Percentiles rank a stretch among this genome's conserved stretches.
Evolutionary conservation across 352 stramenopile genomes (phyloP).

Genomic region (Bremia lactucae): DNA sequence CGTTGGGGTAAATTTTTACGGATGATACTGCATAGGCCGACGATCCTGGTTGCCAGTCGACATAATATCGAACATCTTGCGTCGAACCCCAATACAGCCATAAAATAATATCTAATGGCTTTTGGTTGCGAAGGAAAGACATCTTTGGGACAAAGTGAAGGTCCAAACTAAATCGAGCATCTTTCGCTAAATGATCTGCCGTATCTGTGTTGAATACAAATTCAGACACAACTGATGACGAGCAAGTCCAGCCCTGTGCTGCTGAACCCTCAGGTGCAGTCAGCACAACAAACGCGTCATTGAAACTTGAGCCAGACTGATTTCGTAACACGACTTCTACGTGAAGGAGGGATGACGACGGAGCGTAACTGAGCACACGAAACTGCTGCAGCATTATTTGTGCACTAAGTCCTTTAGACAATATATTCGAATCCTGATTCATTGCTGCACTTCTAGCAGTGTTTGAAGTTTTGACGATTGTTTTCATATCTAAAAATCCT

Average conservation of each 20-base stretch:
- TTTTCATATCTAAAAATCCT: slow-evolving; percentile 18
- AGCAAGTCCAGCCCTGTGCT: slow-evolving; percentile 12
- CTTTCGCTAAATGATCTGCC: background rate
- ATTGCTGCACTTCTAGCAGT: background rate
- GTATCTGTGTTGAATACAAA: slow-evolving; percentile 3
- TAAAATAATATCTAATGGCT: slow-evolving; percentile 11
- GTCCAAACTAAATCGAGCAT: slow-evolving; percentile 16
- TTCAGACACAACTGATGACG: slow-evolving; percentile 12
- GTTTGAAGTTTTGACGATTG: slow-evolving; percentile 10
- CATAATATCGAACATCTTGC: background rate
- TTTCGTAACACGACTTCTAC: slow-evolving; percentile 25
- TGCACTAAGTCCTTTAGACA: slow-evolving; percentile 1
- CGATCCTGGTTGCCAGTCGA: slow-evolving; percentile 1
- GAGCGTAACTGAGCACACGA: slow-evolving; percentile 24
- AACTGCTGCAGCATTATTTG: slow-evolving; percentile 25
- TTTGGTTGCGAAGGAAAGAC: slow-evolving; percentile 14
- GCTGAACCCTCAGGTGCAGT: slow-evolving; percentile 2
- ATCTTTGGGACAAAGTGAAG: slow-evolving; percentile 19
- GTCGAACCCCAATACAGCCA: slow-evolving; percentile 22
- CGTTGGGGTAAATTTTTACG: slow-evolving; percentile 11
- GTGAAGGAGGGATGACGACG: slow-evolving; percentile 23
- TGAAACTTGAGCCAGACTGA: slow-evolving; percentile 7
- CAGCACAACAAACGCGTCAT: slow-evolving; percentile 21
- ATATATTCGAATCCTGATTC: background rate
- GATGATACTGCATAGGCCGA: slow-evolving; percentile 11